Evolutionary conservation across 2,329 filamentous ascomycete species (phyloP).

Genomic region (Escovopsis sp.): DNA sequence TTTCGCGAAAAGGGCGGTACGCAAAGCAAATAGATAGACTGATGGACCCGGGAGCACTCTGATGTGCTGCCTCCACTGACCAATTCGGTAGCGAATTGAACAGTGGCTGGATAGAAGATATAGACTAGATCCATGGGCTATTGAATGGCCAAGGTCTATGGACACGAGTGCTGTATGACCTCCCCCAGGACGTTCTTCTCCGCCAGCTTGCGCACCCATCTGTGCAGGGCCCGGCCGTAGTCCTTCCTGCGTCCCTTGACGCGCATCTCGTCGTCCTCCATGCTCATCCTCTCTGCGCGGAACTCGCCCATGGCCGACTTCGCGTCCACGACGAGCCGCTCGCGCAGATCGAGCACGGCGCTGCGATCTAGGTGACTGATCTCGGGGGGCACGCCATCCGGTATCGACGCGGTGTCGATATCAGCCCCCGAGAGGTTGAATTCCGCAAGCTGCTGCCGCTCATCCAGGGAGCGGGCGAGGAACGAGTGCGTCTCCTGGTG

Average conservation of each 20-base stretch:
- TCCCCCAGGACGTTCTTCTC: conserved; percentile 46
- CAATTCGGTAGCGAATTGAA: no score
- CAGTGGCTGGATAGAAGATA: no score
- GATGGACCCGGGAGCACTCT: no score
- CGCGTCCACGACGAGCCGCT: conserved; percentile 26
- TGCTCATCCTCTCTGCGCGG: conserved; percentile 29
- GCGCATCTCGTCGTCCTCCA: conserved; percentile 34
- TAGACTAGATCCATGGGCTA: no score
- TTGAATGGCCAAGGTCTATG: no score
- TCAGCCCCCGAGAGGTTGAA: conserved; percentile 16
- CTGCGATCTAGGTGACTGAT: conserved; percentile 14
- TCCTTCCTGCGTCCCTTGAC: conserved; percentile 47
- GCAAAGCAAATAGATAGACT: no score
- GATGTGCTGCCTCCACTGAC: no score
- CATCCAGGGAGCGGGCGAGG: conserved; percentile 5
- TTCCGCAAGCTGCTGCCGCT: conserved; percentile 14
- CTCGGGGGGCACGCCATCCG: conserved; percentile 4
- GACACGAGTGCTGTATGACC: conserved; percentile 12
- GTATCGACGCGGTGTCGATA: conserved; percentile 11
- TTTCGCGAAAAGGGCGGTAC: no score
- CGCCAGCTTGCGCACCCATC: conserved; percentile 55
- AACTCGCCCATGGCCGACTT: conserved; percentile 29
- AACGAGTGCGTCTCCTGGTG: no score
- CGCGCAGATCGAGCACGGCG: conserved; percentile 14
- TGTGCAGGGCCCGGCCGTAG: conserved; percentile 53